Percentiles rank a stretch among this genome's conserved stretches.
phyloP scores from a whole-genome alignment of 768 basidiomycete genomes.

The Russula lepida region DNA sequence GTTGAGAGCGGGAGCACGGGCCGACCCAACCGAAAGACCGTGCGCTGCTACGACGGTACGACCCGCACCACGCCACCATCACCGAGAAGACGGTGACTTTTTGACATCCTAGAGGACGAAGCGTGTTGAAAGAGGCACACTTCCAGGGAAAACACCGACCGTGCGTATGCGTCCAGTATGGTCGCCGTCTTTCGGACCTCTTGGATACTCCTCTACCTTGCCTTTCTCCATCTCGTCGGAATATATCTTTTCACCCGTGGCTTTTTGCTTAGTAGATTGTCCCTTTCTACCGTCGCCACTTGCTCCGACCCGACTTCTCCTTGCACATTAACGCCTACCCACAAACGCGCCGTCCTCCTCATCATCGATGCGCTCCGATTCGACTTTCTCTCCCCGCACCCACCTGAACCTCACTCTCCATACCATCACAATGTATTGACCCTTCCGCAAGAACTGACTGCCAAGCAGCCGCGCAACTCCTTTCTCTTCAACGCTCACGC shows the following conservation, averaged over 20 bases:
- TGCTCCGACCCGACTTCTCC: constrained; percentile 28
- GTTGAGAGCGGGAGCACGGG: too few relatives aligned
- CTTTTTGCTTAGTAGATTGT: constrained; percentile 76
- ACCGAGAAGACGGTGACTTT: too few relatives aligned
- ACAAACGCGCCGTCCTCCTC: constrained; percentile 73
- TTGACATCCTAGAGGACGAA: too few relatives aligned
- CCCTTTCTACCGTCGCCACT: constrained; percentile 49
- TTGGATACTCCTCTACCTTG: constrained; percentile 46
- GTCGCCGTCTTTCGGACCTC: constrained; percentile 11
- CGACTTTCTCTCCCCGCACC: constrained; percentile 78
- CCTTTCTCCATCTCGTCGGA: constrained; percentile 61
- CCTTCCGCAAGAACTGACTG: constrained; percentile 66
- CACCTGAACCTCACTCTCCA: constrained; percentile 51
- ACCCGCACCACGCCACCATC: too few relatives aligned
- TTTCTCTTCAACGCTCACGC: constrained; percentile 85
- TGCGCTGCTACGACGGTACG: too few relatives aligned
- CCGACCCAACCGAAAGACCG: too few relatives aligned
- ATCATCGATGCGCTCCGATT: constrained; percentile 91
- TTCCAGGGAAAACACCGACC: neutral
- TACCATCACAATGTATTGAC: constrained; percentile 79
- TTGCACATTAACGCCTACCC: constrained; percentile 52
- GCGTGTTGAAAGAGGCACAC: too few relatives aligned
- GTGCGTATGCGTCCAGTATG: neutral
- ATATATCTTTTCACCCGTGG: constrained; percentile 89
- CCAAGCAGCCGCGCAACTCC: constrained; percentile 55